Conservation (phyloP, 345 rosid genomes). For the Eucalyptus pauciflora region DNA sequence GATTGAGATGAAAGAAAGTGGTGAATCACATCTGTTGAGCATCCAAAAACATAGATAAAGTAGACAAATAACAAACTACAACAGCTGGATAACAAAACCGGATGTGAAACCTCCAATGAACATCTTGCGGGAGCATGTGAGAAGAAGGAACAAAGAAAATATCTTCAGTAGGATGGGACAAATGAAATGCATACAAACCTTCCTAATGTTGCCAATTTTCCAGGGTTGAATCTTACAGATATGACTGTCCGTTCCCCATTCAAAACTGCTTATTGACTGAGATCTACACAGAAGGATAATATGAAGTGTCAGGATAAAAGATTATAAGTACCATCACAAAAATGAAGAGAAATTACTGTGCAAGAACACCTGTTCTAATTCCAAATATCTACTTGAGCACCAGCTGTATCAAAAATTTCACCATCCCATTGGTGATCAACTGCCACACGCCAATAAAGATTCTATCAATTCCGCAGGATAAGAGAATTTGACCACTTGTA, state of each 20-base stretch:
- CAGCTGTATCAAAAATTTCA: constrained; percentile 80
- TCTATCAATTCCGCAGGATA: constrained; percentile 86
- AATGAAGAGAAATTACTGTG: neutral
- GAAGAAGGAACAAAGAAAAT: neutral
- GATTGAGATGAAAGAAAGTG: neutral
- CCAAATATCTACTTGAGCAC: constrained; percentile 93
- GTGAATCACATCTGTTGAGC: neutral
- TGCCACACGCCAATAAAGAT: constrained; percentile 12
- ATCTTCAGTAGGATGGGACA: neutral
- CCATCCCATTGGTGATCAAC: constrained; percentile 63
- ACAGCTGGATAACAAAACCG: neutral
- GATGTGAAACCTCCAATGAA: neutral
- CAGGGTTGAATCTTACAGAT: constrained; percentile 88
- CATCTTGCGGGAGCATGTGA: neutral
- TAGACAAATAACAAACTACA: neutral
- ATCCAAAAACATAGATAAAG: neutral
- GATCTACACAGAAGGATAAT: constrained; percentile 31
- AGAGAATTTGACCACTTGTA: constrained; percentile 66
- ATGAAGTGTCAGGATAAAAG: neutral
- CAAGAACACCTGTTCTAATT: constrained; percentile 64
- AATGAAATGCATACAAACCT: constrained; percentile 26
- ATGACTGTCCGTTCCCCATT: constrained; percentile 73
- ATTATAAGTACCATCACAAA: neutral
- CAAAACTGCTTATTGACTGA: constrained; percentile 73
- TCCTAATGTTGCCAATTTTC: constrained; percentile 65